Conservation (phyloP, 495 filamentous ascomycete species). For the Aspergillus funiculosus region DNA sequence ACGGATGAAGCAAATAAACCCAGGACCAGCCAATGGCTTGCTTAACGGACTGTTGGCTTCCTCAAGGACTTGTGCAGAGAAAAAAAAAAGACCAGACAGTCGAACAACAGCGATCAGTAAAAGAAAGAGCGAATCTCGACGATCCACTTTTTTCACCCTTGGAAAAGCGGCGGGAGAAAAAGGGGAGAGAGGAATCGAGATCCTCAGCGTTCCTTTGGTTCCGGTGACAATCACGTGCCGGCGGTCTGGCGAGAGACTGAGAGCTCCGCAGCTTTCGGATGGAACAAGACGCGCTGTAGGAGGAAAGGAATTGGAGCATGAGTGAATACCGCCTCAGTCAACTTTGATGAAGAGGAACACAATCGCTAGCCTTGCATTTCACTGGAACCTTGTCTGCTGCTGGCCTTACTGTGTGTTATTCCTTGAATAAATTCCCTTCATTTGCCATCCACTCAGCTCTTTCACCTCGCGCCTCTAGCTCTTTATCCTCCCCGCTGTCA, state of each 20-base stretch:
- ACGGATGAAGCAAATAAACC: background rate
- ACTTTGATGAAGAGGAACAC: conserved; percentile 1
- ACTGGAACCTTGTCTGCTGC: background rate
- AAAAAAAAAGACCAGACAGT: background rate
- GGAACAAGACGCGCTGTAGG: conserved; percentile 18
- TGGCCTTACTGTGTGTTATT: background rate
- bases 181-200: conserved; percentile 4
- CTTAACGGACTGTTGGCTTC: background rate
- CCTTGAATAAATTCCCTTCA: background rate
- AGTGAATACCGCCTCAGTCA: conserved; percentile 1
- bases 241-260: conserved; percentile 1
- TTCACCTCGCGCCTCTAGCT: no score
- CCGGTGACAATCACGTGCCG: conserved; percentile 19
- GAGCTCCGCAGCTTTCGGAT: conserved; percentile 26
- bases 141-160: conserved; percentile 6
- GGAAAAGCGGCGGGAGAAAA: conserved; percentile 1
- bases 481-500: background rate
- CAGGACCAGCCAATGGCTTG: conserved; percentile 1
- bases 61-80: background rate
- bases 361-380: background rate
- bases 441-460: background rate
- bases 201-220: background rate
- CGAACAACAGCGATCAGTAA: background rate
- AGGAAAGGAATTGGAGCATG: conserved; percentile 7
- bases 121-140: conserved; percentile 8